Percentiles rank a stretch among this genome's conserved stretches.
phyloP scores from a whole-genome alignment of 140 eudicot species.

The Anethum foeniculum region DNA sequence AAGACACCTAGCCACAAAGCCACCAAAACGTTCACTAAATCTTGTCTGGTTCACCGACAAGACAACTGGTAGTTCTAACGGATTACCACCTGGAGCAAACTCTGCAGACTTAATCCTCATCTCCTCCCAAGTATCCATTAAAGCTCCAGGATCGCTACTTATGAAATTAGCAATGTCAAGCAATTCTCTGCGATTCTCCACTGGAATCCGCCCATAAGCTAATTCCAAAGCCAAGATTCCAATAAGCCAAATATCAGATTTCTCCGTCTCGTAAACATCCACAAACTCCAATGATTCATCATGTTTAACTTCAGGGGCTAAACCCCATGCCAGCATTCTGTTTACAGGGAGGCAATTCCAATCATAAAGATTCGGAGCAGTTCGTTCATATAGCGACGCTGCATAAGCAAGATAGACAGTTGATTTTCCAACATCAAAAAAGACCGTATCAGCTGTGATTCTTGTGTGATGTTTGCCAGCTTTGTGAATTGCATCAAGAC shows the following conservation, averaged over 20 bases:
- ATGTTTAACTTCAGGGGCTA: conserved; percentile 5
- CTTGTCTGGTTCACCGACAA: background rate
- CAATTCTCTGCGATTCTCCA: conserved; percentile 1
- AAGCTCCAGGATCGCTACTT: background rate
- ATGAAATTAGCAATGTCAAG: background rate
- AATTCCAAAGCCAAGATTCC: conserved; percentile 6
- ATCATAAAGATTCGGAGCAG: background rate
- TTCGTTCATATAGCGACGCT: conserved; percentile 1
- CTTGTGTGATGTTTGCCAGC: background rate
- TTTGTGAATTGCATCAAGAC: background rate
- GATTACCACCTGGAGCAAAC: background rate
- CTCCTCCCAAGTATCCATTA: conserved; percentile 8
- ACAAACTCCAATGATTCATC: background rate
- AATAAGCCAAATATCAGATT: conserved; percentile 14
- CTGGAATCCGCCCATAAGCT: conserved; percentile 4
- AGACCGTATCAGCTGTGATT: conserved; percentile 1
- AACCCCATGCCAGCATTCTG: conserved; percentile 10
- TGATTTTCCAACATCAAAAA: background rate
- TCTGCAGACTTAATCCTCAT: background rate
- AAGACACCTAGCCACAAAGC: background rate
- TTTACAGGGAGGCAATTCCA: background rate
- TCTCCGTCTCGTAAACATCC: conserved; percentile 3
- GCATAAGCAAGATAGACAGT: background rate
- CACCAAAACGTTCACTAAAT: background rate
- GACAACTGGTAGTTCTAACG: background rate